phyloP scores from a whole-genome alignment of 257 asterid species.

The Ballota nigra region DNA sequence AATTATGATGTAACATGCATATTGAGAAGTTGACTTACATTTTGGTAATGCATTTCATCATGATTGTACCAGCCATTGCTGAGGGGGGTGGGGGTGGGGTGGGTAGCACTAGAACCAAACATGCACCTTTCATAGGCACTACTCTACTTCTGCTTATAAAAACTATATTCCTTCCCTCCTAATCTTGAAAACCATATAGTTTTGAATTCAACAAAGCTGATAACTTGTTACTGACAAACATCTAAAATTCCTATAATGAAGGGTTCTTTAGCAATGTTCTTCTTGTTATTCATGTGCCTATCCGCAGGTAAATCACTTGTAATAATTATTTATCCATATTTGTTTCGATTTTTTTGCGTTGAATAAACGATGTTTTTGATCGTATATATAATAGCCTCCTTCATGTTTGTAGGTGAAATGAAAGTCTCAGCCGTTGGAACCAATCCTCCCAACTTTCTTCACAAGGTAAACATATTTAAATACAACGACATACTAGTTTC shows the following conservation, averaged over 20 bases:
- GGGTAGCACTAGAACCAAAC: conserved; percentile 35
- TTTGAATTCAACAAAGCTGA: background rate
- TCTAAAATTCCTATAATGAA: conserved; percentile 39
- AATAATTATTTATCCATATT: background rate
- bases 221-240: background rate
- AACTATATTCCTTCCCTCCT: conserved; percentile 25
- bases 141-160: conserved; percentile 36
- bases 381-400: background rate
- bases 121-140: conserved; percentile 23
- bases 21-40: conserved; percentile 67
- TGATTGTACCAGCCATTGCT: conserved; percentile 34
- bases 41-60: conserved; percentile 65
- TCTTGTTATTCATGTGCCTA: conserved; percentile 37
- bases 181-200: conserved; percentile 21
- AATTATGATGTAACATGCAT: conserved; percentile 34
- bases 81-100: conserved; percentile 31
- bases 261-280: conserved; percentile 27
- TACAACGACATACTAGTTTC: too few relatives aligned
- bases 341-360: background rate
- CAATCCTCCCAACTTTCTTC: conserved; percentile 28
- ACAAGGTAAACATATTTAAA: conserved; percentile 49
- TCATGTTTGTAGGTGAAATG: conserved; percentile 25
- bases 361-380: background rate
- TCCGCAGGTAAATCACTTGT: conserved; percentile 37
- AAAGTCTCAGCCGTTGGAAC: conserved; percentile 29